Evolutionary conservation across 108 stramenopile species (phyloP).

Genomic region (Aureococcus anophagefferens): DNA sequence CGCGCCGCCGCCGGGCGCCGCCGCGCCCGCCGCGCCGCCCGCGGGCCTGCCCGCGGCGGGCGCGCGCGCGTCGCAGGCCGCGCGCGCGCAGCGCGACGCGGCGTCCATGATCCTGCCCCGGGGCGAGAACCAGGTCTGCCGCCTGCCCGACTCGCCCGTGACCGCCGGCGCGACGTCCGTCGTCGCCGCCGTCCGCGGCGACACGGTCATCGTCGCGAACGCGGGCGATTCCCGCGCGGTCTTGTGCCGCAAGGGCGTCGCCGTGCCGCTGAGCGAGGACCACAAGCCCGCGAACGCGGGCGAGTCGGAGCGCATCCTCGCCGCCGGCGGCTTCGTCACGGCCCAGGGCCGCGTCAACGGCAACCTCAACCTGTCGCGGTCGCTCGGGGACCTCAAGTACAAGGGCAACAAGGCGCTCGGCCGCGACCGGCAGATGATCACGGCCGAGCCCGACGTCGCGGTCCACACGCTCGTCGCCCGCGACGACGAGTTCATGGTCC

Average conservation of each 20-base stretch:
- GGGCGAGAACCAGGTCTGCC: background rate
- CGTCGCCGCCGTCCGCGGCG: conserved; percentile 55
- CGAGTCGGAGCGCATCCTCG: conserved; percentile 68
- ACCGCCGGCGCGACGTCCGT: conserved; percentile 67
- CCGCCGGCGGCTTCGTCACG: conserved; percentile 80
- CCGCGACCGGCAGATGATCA: conserved; percentile 39
- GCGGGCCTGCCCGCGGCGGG: no score
- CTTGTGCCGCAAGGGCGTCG: conserved; percentile 51
- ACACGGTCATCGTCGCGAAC: conserved; percentile 68
- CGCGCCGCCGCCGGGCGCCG: no score
- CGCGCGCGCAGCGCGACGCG: no score
- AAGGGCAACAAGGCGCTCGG: conserved; percentile 17
- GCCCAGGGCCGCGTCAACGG: conserved; percentile 75
- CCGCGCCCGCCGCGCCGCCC: no score
- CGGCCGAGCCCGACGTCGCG: conserved; percentile 38
- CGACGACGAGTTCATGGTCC: conserved; percentile 6
- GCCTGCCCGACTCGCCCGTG: background rate
- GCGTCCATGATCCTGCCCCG: no score
- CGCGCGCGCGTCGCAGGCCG: no score
- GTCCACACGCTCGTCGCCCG: conserved; percentile 19
- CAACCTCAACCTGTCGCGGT: conserved; percentile 82
- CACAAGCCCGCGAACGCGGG: conserved; percentile 67
- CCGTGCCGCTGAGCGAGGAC: conserved; percentile 62
- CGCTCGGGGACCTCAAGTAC: conserved; percentile 75
- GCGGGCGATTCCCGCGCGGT: conserved; percentile 90